phyloP scores from a whole-genome alignment of 495 filamentous ascomycete genomes.

The Penicillium canariense region DNA sequence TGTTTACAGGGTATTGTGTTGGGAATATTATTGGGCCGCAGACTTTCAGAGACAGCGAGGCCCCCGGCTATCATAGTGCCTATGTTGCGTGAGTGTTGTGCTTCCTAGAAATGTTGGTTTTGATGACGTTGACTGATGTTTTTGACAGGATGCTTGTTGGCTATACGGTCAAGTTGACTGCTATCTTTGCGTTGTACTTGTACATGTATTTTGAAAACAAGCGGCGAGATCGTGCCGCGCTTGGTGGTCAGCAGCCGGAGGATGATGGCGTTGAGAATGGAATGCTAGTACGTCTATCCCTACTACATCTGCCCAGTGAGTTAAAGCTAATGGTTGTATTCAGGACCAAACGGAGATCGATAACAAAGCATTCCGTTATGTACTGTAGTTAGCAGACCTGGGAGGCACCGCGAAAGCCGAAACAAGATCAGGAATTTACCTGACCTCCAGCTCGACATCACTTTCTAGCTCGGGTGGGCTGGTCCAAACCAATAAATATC shows the following conservation, averaged over 20 bases:
- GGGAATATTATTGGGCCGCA: constrained; percentile 51
- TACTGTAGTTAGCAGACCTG: constrained; percentile 27
- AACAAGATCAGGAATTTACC: background rate
- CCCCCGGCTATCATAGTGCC: constrained; percentile 52
- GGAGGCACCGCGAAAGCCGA: background rate
- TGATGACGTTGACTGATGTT: background rate
- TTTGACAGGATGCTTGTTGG: constrained; percentile 49
- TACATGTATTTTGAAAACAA: constrained; percentile 56
- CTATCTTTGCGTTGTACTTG: constrained; percentile 46
- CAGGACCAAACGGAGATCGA: constrained; percentile 56
- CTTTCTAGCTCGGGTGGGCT: too few relatives aligned
- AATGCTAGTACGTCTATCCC: constrained; percentile 36
- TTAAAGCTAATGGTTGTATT: background rate
- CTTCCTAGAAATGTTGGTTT: background rate
- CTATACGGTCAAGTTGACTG: constrained; percentile 48
- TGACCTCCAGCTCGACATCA: too few relatives aligned
- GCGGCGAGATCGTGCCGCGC: constrained; percentile 46
- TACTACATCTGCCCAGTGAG: background rate
- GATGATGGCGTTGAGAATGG: constrained; percentile 52
- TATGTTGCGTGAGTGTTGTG: constrained; percentile 45
- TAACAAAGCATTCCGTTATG: constrained; percentile 55
- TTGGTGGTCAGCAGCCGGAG: constrained; percentile 33
- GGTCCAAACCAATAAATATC: too few relatives aligned
- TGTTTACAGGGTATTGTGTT: constrained; percentile 44
- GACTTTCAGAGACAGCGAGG: constrained; percentile 52